Percentiles rank a stretch among this genome's conserved stretches.
phyloP scores from a whole-genome alignment of 352 stramenopile genomes.

The Blastocystis sp. region DNA sequence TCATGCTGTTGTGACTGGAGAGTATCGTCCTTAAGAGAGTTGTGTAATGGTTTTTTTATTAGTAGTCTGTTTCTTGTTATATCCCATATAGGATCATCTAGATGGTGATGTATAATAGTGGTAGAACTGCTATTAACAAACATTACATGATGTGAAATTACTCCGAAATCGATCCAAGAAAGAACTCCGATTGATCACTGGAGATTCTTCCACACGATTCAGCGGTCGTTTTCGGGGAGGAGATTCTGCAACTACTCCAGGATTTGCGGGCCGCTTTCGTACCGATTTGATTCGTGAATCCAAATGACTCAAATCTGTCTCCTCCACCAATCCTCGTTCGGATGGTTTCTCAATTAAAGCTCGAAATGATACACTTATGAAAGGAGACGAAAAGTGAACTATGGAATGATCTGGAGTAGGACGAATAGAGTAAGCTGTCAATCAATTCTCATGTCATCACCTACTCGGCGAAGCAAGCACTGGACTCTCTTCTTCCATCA shows the following conservation, averaged over 20 bases:
- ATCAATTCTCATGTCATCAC: too few species aligned
- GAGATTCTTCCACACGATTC: background rate
- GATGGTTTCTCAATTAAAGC: conserved; percentile 42
- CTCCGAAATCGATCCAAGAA: conserved; percentile 33
- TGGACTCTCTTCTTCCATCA: conserved; percentile 10
- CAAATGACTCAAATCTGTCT: conserved; percentile 13
- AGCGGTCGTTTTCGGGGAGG: background rate
- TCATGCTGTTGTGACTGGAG: conserved; percentile 91
- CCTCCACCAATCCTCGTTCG: background rate
- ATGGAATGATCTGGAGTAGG: background rate
- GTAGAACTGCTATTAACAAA: background rate
- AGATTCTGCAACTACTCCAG: background rate
- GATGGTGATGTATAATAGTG: background rate
- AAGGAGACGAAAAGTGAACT: background rate
- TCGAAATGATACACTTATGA: conserved; percentile 23
- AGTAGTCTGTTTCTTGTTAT: background rate
- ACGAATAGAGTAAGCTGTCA: too few species aligned
- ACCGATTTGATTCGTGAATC: too few species aligned
- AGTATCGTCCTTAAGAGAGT: conserved; percentile 84
- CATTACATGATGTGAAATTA: background rate
- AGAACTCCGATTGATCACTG: background rate
- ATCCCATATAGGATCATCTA: background rate
- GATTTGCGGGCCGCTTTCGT: background rate
- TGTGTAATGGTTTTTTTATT: too few species aligned
- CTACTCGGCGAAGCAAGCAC: too few species aligned